These are phyloP conservation scores for Bombardia bombarda DNA, from an alignment of 495 filamentous ascomycete genomes.

Conservation along the genomic window DNA sequence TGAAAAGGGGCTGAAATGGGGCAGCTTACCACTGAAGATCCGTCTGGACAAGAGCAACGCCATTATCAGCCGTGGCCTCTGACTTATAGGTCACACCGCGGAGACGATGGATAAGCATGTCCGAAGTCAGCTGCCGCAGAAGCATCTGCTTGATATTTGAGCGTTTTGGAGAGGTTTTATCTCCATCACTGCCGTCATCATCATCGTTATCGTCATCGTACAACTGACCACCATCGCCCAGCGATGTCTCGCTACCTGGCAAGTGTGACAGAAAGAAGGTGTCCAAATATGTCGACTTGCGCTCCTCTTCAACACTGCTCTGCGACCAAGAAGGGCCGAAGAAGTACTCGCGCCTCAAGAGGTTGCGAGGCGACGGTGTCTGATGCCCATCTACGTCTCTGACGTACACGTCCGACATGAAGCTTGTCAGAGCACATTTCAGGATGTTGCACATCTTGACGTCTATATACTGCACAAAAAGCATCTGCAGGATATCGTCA, in stretches of 20 bases:
- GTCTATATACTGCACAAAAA: constrained; percentile 59
- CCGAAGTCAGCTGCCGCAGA: constrained; percentile 50
- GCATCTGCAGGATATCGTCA: constrained; percentile 57
- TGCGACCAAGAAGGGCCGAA: background rate
- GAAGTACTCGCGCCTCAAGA: constrained; percentile 3
- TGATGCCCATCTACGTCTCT: constrained; percentile 6
- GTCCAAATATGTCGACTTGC: constrained; percentile 14
- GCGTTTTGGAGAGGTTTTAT: background rate
- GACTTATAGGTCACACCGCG: constrained; percentile 17
- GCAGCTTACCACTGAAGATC: constrained; percentile 52
- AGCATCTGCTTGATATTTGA: constrained; percentile 48
- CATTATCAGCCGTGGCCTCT: constrained; percentile 24
- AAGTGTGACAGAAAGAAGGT: constrained; percentile 39
- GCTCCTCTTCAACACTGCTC: constrained; percentile 12
- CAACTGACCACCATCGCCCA: constrained; percentile 17
- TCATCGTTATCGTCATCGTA: constrained; percentile 12
- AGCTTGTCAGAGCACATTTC: constrained; percentile 31
- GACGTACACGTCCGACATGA: constrained; percentile 19
- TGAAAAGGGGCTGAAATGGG: background rate
- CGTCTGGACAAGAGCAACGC: constrained; percentile 55
- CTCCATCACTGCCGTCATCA: constrained; percentile 8
- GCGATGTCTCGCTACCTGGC: constrained; percentile 36
- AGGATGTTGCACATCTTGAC: constrained; percentile 47
- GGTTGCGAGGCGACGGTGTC: constrained; percentile 7
- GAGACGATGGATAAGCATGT: constrained; percentile 48